Evolutionary conservation across 1,284 basidiomycete species (phyloP), one percentile per base, ranked within the genome.

Genomic region (Lignosus rhinocerotis): DNA sequence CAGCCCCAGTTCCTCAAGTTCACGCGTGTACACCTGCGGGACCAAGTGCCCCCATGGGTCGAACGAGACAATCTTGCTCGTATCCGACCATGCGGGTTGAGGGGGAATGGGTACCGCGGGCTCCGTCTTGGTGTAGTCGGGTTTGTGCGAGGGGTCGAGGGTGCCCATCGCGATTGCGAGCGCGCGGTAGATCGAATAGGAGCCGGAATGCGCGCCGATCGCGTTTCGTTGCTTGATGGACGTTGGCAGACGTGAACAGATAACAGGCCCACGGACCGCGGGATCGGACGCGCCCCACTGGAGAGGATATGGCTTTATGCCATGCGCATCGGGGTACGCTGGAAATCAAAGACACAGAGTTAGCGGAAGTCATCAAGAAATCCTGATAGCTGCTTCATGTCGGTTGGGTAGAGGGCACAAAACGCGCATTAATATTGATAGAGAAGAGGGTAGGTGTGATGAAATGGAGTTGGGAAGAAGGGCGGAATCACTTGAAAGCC

Each of bases 21-120:
- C 87, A 61, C 77, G 77, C 56, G 78, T 80, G 79, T 89, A 98
- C 1, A 92, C 83, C 51, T 86, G 84, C 16, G 92, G 94, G 0
- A 90, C 90, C 58, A 98, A 79, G 70, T 98, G 96, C 2, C 96
- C 96, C 86, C 88, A 98, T 0, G 96, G 96, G 72, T 98, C 96
- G 72, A 98, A 90, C 1, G 90, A 89, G 33, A 97, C 94, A 70
- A 98, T 97, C 82, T 94, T 95, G 66, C 69, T 73, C 2, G 85
- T 80, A 65, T 92, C 88, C 58, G 78, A 87, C 95, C 96, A 98
- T 2, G 87, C 75, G 0, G 90, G 86, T 65, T 93, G 88, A 14
- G 88, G 90, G 4, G 88, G 89, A 62, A 98, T 88, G 9, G 83
- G 77, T 34, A 98, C 87, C 0, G 94, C 92, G 0, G 96, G 96